Percentiles rank a stretch among this genome's conserved stretches.
phyloP scores from a whole-genome alignment of 768 basidiomycete genomes.

The Daedalea quercina region DNA sequence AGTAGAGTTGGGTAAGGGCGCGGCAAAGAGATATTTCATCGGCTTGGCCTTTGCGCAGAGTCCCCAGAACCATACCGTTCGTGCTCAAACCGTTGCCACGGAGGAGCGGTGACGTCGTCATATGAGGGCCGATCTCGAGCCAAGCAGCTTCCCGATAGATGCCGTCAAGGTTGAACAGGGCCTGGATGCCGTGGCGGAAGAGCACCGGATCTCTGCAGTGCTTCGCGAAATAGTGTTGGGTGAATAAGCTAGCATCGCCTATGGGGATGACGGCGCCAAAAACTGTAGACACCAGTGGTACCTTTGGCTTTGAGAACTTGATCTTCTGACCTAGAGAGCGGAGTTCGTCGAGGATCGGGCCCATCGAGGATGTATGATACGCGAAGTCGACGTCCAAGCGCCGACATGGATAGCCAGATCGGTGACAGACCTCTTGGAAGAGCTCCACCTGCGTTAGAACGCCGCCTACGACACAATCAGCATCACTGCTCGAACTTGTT shows the following conservation, averaged over 20 bases:
- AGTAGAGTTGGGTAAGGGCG: conserved; percentile 44
- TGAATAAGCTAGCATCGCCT: conserved; percentile 44
- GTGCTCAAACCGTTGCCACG: conserved; percentile 19
- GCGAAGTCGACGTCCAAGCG: conserved; percentile 52
- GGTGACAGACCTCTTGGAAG: not conserved
- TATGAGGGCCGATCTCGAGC: conserved; percentile 67
- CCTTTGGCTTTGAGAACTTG: conserved; percentile 37
- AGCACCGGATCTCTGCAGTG: conserved; percentile 55
- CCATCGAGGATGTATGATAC: conserved; percentile 64
- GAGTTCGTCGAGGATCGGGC: conserved; percentile 46
- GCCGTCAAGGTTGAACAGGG: conserved; percentile 26
- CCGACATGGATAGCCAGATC: conserved; percentile 14
- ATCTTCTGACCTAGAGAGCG: conserved; percentile 30
- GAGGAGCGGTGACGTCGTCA: conserved; percentile 51
- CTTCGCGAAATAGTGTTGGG: conserved; percentile 44
- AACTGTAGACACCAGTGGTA: conserved; percentile 62
- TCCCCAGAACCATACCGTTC: conserved; percentile 33
- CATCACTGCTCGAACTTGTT: no score
- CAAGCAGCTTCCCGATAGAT: conserved; percentile 35
- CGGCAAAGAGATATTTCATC: conserved; percentile 39
- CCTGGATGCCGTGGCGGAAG: conserved; percentile 45
- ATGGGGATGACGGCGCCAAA: conserved; percentile 44
- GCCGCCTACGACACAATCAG: conserved; percentile 56
- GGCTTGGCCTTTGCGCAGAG: conserved; percentile 39
- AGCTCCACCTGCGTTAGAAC: conserved; percentile 21